Percentiles rank a stretch among this genome's conserved stretches.
Conservation (phyloP, 2,329 filamentous ascomycete species). For the Fusarium gaditjirri region DNA sequence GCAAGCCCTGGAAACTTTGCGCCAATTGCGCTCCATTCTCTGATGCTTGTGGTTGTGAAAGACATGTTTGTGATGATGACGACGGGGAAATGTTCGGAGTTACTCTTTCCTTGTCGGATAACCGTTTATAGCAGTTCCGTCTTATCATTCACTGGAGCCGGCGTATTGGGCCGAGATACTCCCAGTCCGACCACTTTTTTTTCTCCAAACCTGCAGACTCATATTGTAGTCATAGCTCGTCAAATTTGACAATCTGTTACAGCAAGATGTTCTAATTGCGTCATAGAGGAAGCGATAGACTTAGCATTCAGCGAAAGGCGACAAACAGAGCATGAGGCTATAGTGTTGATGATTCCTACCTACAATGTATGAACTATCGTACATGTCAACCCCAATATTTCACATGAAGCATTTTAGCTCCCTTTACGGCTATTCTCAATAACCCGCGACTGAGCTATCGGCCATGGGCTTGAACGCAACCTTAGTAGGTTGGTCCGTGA, state of each 20-base stretch:
- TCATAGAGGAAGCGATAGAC: too few relatives aligned
- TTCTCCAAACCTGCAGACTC: too few relatives aligned
- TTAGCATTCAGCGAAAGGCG: too few relatives aligned
- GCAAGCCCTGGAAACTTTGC: background rate
- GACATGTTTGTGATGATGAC: background rate
- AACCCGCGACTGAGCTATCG: background rate
- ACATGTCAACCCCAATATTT: background rate
- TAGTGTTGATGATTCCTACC: too few relatives aligned
- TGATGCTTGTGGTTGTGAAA: accelerated
- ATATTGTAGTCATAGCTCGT: too few relatives aligned
- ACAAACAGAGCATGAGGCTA: too few relatives aligned
- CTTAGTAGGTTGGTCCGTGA: conserved; percentile 46
- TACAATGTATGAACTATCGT: background rate
- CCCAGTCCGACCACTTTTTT: too few relatives aligned
- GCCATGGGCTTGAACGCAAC: conserved; percentile 27
- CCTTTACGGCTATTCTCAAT: background rate
- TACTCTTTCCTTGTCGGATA: background rate
- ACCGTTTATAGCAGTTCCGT: too few relatives aligned
- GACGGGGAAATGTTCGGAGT: accelerated
- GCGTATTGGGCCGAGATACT: too few relatives aligned
- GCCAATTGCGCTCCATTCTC: background rate
- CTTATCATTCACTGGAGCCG: too few relatives aligned
- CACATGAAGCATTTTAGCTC: accelerated
- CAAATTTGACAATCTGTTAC: too few relatives aligned
- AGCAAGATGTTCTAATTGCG: accelerated